phyloP scores from a whole-genome alignment of 129 eudicot genomes.

The Deinandra increscens region DNA sequence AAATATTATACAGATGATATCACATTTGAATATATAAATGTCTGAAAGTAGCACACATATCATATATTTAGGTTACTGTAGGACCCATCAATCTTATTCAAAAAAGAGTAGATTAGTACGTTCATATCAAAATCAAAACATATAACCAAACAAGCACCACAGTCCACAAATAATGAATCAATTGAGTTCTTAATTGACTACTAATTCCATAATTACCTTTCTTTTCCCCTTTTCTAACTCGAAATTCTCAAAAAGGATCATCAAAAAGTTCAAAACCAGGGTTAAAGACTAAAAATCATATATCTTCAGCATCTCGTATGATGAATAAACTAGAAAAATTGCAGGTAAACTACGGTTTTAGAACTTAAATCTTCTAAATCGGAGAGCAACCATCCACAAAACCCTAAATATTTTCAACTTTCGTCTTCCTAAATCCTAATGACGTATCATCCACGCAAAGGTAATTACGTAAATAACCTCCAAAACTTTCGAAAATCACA shows the following conservation, averaged over 20 bases:
- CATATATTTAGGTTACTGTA: constrained; percentile 12
- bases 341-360: neutral
- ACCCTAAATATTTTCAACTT: constrained; percentile 25
- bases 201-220: neutral
- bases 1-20: constrained; percentile 23
- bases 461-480: neutral
- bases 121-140: constrained; percentile 5
- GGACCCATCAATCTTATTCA: constrained; percentile 26
- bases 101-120: constrained; percentile 17
- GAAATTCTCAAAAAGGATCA: neutral
- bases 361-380: constrained; percentile 6
- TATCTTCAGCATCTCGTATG: neutral
- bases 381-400: neutral
- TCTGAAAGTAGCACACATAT: constrained; percentile 25
- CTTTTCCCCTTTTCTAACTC: neutral
- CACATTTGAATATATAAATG: constrained; percentile 24
- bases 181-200: neutral
- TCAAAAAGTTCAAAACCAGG: constrained; percentile 9
- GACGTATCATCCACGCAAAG: constrained; percentile 1
- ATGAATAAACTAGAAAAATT: neutral
- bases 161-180: constrained; percentile 19
- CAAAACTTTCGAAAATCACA: neutral
- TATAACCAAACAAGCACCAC: constrained; percentile 23
- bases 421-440: neutral
- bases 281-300: neutral